Conservation (phyloP, 306 rosid genomes). For the Sophora flavescens region DNA sequence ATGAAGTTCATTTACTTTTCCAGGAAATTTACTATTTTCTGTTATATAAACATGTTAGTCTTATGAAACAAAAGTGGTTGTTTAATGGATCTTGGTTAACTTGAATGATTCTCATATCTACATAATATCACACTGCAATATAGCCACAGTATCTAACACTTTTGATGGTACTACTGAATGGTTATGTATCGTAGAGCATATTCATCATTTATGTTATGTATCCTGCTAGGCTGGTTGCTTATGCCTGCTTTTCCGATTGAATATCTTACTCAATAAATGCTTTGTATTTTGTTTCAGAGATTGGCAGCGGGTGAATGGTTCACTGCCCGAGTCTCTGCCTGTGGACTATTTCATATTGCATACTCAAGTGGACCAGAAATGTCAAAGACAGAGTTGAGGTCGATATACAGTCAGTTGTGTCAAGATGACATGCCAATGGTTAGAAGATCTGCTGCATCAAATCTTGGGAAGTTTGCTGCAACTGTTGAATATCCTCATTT, state of each 20-base stretch:
- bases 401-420: constrained; percentile 76
- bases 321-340: constrained; percentile 85
- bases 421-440: constrained; percentile 98
- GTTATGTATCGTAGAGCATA: background rate
- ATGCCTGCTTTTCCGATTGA: constrained; percentile 8
- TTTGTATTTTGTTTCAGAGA: constrained; percentile 57
- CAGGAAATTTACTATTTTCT: background rate
- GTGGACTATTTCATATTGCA: constrained; percentile 85
- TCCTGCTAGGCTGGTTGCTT: too few species aligned
- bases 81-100: background rate
- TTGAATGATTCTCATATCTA: constrained; percentile 3
- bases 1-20: constrained; percentile 2
- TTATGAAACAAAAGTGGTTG: background rate
- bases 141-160: background rate
- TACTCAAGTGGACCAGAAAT: constrained; percentile 75
- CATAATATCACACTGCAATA: background rate
- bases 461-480: constrained; percentile 81
- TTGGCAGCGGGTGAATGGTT: constrained; percentile 93
- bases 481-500: constrained; percentile 79
- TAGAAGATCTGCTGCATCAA: constrained; percentile 92
- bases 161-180: background rate
- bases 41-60: background rate
- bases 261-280: background rate
- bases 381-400: constrained; percentile 72
- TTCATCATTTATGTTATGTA: background rate